Conservation (phyloP, 202 grass and related monocot genomes). For the Sporobolus alterniflorus region DNA sequence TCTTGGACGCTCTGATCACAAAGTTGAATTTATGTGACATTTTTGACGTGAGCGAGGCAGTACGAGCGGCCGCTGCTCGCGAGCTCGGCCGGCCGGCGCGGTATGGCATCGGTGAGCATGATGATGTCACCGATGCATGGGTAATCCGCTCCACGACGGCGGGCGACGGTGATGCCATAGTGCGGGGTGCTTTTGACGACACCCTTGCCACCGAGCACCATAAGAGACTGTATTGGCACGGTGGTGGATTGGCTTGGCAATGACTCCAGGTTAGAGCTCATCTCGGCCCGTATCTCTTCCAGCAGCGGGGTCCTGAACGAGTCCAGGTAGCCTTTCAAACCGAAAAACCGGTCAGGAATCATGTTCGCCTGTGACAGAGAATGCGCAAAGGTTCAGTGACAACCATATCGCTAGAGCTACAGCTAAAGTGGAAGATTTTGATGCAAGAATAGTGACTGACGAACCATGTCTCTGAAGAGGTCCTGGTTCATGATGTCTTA, state of each 20-base stretch:
- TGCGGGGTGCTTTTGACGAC: background rate
- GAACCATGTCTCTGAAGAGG: slow-evolving; percentile 44
- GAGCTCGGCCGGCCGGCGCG: slow-evolving; percentile 34
- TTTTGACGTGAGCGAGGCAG: slow-evolving; percentile 30
- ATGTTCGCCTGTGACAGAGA: slow-evolving; percentile 40
- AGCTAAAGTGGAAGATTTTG: no score
- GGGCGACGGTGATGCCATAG: background rate
- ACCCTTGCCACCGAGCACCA: background rate
- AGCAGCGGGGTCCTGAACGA: slow-evolving; percentile 58
- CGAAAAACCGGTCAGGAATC: slow-evolving; percentile 52
- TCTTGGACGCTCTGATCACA: slow-evolving; percentile 35
- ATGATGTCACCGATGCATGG: slow-evolving; percentile 57
- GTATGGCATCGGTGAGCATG: slow-evolving; percentile 20
- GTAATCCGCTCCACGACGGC: background rate
- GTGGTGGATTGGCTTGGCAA: background rate
- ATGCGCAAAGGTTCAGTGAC: no score
- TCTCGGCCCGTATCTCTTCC: slow-evolving; percentile 70
- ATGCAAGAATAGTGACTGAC: background rate
- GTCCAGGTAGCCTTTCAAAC: slow-evolving; percentile 46
- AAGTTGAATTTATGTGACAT: background rate
- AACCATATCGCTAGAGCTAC: background rate
- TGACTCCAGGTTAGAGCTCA: slow-evolving; percentile 50
- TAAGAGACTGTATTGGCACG: slow-evolving; percentile 18
- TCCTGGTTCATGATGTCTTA: slow-evolving; percentile 43
- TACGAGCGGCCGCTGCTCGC: background rate